These are phyloP conservation scores for Isatis tinctoria DNA, from an alignment of 345 rosid species.

Conservation along the genomic window DNA sequence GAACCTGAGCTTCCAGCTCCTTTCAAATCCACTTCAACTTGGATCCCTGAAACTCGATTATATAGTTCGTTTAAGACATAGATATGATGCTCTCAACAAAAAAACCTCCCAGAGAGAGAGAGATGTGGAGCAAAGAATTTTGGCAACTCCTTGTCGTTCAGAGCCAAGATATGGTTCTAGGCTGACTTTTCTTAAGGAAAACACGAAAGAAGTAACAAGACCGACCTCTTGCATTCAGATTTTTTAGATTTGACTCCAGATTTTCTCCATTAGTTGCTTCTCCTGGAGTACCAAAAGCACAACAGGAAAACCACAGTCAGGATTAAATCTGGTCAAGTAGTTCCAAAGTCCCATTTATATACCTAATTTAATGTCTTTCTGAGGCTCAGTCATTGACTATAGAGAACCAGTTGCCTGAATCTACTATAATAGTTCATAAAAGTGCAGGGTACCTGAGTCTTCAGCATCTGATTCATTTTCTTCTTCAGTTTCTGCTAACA, in stretches of 20 bases:
- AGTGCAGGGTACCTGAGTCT: slow-evolving; percentile 48
- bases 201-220: not conserved
- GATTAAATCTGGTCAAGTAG: not conserved
- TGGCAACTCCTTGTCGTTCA: not conserved
- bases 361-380: not conserved
- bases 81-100: not conserved
- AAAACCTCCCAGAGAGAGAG: not conserved
- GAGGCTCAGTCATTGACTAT: not conserved
- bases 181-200: not conserved
- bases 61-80: not conserved
- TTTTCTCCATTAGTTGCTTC: slow-evolving; percentile 50
- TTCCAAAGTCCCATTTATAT: not conserved
- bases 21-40: slow-evolving; percentile 78
- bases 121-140: not conserved
- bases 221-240: slow-evolving; percentile 69
- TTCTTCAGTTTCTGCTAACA: slow-evolving; percentile 52
- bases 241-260: slow-evolving; percentile 66
- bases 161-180: not conserved
- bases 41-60: slow-evolving; percentile 40
- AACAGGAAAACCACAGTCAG: not conserved
- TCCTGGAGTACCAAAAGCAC: slow-evolving; percentile 28
- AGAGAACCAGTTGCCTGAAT: slow-evolving; percentile 5
- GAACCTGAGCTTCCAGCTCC: slow-evolving; percentile 44
- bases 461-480: slow-evolving; percentile 63
- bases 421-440: not conserved